phyloP scores from a whole-genome alignment of 495 filamentous ascomycete species.

The Glonium stellatum region DNA sequence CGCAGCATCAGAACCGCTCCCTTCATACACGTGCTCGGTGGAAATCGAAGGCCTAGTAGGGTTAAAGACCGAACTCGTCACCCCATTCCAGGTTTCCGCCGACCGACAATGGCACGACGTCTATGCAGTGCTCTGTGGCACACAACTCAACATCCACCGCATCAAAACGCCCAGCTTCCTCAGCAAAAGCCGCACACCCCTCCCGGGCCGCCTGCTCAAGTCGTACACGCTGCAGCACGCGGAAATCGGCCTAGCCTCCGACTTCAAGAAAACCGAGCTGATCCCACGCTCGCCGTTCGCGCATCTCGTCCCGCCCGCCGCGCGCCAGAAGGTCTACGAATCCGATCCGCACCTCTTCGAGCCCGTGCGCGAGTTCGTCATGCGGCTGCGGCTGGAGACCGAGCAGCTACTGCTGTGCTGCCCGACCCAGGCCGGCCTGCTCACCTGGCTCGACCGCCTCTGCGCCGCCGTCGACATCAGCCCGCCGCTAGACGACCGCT shows the following conservation, averaged over 20 bases:
- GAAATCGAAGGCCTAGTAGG: constrained; percentile 47
- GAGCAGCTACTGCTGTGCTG: constrained; percentile 59
- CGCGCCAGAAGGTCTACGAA: constrained; percentile 29
- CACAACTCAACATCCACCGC: constrained; percentile 51
- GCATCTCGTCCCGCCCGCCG: constrained; percentile 28
- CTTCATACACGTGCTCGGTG: constrained; percentile 50
- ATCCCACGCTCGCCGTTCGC: constrained; percentile 31
- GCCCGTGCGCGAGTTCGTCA: constrained; percentile 44
- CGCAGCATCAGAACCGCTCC: constrained; percentile 31
- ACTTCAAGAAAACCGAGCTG: constrained; percentile 49
- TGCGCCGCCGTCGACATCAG: constrained; percentile 50
- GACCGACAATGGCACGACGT: constrained; percentile 50
- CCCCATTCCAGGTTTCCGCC: constrained; percentile 47
- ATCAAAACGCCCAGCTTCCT: constrained; percentile 43
- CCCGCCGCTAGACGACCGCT: constrained; percentile 47
- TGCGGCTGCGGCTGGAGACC: constrained; percentile 55
- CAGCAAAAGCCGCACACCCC: constrained; percentile 23
- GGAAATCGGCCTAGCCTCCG: constrained; percentile 57
- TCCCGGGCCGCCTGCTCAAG: constrained; percentile 42
- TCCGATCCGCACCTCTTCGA: constrained; percentile 34
- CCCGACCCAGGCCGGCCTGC: constrained; percentile 45
- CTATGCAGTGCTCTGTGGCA: constrained; percentile 54
- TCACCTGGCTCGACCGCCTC: constrained; percentile 49
- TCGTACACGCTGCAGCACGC: constrained; percentile 58
- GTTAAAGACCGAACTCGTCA: constrained; percentile 52